Base-by-base conservation (phyloP, 768 basidiomycete genomes). In the Tephrocybe rancida region DNA sequence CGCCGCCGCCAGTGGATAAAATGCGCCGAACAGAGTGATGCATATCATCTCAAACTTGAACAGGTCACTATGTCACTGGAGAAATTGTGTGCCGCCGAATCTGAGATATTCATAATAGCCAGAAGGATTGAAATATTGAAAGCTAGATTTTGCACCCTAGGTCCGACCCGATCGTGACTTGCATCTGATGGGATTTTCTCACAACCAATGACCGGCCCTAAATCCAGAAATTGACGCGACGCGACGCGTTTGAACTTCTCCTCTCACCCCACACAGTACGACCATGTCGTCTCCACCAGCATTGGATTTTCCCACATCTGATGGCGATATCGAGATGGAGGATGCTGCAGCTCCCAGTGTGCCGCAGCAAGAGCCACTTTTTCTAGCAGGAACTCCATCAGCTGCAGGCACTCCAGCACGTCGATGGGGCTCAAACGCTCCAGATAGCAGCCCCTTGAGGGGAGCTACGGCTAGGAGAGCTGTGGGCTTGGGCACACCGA, bases 241-340 rank as follows among this genome's bases (percentile, higher is more conserved):
- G 78, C 78, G 81, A 70, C 80, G 75, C 78, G 79, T 66, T 61
- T 47, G 49, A 50, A 57, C 56, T 50, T 48, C 55, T 49, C 46
- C 37, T 58, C 49, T 41, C 35, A 53, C 24, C 39, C 60, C 54
- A 45, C 34, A 34, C 42, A n/a, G 30, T 53, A 41, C 35, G 29
- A n/a, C 35, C 48, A 87, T 87, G 85, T 86, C 85, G 7, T 87
- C 84, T 37, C 85, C 84, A 22, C 84, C 84, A 18, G 73, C 78
- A 29, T 67, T 86, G 34, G 83, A 87, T 59, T 86, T 86, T 62
- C 85, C 85, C 3, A 76, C 83, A 1, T 86, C 84, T 5, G 86
- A 86, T 48, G 61, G 78, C 63, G 81, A 83, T 65, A 71, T 80
- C 26, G 72, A 82, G n/a, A 84, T 84, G 82, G 74, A 70, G 25